Base-by-base conservation (phyloP, 2,329 filamentous ascomycete genomes). In the Mycosphaerella arachidis region DNA sequence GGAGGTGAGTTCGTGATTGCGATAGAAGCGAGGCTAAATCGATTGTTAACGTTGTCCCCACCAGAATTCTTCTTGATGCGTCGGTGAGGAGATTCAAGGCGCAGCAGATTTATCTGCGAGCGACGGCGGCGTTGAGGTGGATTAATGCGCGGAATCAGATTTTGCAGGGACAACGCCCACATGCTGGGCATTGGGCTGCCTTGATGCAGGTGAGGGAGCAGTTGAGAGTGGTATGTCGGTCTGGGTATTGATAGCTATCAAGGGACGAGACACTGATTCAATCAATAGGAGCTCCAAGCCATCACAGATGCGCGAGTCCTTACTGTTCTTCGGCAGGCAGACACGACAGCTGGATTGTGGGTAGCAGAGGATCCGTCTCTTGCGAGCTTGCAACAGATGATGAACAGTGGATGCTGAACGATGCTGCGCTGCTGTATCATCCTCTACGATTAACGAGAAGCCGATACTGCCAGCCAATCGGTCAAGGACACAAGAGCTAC, bases 1-100 rank as follows among this genome's bases (percentile, higher is more conserved):
- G 78, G 71, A 76, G 80, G 84, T 86, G 76, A 12, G 46, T 29
- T 48, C 9, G 7, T 31, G 16, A 37, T 24, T 35, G 29, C 12
- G 24, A 40, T 6, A 20, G 33, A 55, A n/a, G 33, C 13, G 29
- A 29, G 29, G 12, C 50, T 16, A 56, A 31, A 55, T 27, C 18
- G 24, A 24, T 24, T 3, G 24, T 24, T 24, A 24, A 24, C 24
- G 24, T 24, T 24, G 3, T 24, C 24, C 24, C 29, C 6, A 30
- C 27, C 63, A 87, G 85, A 53, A 81, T 87, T 51, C 84, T 87
- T 56, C 74, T 81, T 52, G 85, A 87, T 69, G 81, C 83, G 43
- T 81, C 81, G 53, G 78, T 83, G 37, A 80, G 85, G 52, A 81
- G 85, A 4, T 86, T 87, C 72, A 81, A 81, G 69, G 84, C 83